Evolutionary conservation across 352 stramenopile species (phyloP).

Genomic region (Globisporangium polare): DNA sequence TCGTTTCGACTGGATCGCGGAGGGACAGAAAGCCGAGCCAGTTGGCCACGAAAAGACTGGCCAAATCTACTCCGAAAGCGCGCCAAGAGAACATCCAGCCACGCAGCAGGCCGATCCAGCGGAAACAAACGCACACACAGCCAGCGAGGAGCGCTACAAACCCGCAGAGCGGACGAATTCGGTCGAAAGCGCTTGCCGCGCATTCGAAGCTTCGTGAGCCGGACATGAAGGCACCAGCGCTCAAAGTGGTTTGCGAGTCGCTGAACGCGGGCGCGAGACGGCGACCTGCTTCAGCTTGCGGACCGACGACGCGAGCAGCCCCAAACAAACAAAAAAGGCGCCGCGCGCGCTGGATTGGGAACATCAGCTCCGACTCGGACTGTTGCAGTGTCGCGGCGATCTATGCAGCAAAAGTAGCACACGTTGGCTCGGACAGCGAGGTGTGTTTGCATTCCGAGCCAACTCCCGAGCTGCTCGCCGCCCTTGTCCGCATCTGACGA

Average conservation of each 20-base stretch:
- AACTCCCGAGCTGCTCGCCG: background rate
- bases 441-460: background rate
- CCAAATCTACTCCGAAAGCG: slow-evolving; percentile 12
- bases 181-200: too few relatives aligned
- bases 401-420: background rate
- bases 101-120: background rate
- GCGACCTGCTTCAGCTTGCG: slow-evolving; percentile 4
- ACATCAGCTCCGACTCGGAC: background rate
- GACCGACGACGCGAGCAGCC: background rate
- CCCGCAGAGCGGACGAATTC: too few relatives aligned
- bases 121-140: background rate
- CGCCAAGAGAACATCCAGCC: background rate
- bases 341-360: too few relatives aligned
- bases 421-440: background rate
- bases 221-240: too few relatives aligned
- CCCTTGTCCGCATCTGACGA: background rate
- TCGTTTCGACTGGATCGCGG: too few relatives aligned
- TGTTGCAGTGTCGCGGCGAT: background rate
- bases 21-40: slow-evolving; percentile 1
- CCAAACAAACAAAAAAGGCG: background rate
- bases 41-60: slow-evolving; percentile 5
- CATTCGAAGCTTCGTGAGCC: too few relatives aligned
- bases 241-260: too few relatives aligned
- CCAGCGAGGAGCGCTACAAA: too few relatives aligned
- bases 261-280: too few relatives aligned